Base-by-base conservation (phyloP, 768 basidiomycete species). In the Chiua virens region DNA sequence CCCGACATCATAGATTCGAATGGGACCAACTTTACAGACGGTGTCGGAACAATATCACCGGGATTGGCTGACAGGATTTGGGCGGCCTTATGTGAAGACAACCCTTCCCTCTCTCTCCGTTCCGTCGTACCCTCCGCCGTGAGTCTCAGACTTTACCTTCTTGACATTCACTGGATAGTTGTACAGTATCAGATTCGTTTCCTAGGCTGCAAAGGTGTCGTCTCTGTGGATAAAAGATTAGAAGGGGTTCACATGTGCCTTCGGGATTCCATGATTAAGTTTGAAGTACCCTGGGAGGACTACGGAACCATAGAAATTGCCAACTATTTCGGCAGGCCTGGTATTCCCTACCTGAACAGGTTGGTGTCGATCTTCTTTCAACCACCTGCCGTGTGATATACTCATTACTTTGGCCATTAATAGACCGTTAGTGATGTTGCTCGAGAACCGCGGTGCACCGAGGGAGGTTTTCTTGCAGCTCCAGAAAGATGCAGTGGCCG, bases 191-290 rank as follows among this genome's bases (percentile, higher is more conserved):
- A 89, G 71, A 91, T 92, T 43, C 82, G 92, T 41, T 87, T 92
- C 63, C 65, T 92, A 40, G 91, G 89, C 18, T 90, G 77, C 68
- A 94, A 94, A 66, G 92, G 92, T 0, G 80, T 93, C 21, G 86
- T 93, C 1, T 76, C 71, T 5, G 76, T 92, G 11, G 90, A 93
- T 58, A 70, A 78, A 42, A 69, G 71, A 42, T 58, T 72, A 15
- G 56, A 67, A 38, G 82, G 82, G 0, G 79, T 85, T 43, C 77
- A 76, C 17, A 87, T 93, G 86, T 77, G 85, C 25, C 62, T 91
- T 9, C 75, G 91, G 30, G 67, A 70, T 7, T 87, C 86, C 0
- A 92, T 92, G 89, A 77, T 75, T 32, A 93, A 93, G 58, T 92
- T 92, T 54, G 68, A 76, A 15, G 80, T 77, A 7, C 77, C 69